Base-by-base conservation (phyloP, 2,329 filamentous ascomycete species). In the Periglandula ipomoeae region DNA sequence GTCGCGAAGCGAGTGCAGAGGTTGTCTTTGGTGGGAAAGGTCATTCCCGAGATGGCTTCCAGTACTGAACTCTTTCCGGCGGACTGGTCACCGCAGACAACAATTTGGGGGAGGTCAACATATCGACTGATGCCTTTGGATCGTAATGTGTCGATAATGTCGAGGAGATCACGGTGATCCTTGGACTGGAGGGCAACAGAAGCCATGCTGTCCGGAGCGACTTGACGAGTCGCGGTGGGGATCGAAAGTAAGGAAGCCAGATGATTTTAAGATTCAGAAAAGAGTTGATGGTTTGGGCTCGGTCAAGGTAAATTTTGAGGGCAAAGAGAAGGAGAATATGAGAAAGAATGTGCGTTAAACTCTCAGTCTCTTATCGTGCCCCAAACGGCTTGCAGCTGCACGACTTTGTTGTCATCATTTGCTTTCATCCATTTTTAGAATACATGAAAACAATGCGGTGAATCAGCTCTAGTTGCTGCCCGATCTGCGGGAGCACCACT, bases 11-110 rank as follows among this genome's bases (percentile, higher is more conserved):
- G 70, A 0, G 81, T 84, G 59, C 80, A 84, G 0, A 82, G 58
- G 34, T 71, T 76, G 47, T 77, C 75, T 22, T 79, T 76, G 8
- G 70, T 65, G 0, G 80, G 80, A 52, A 85, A 85, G 0, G 71
- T 69, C 2, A 85, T 70, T 3, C 77, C 72, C 0, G 81, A 81
- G 35, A 85, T 78, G 1, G 79, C 81, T 55, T 85, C 79, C 0
- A 85, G 71, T 0, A 84, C 78, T 0, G 79, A 83, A 49, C 76
- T 82, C 59, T 85, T 85, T 3, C 81, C 81, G 1, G 75, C 74
- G 0, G 75, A 81, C 54, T 83, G 79, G 50, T 82, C 75, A 3
- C 81, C 80, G 45, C 74, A 78, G 11, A 83, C 78, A 24, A 83
- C 73, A 49, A 74, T 71, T 52, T 74, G 64, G 0, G 71, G 72